These are phyloP conservation scores for Gloeostereum incarnatum DNA, from an alignment of 768 basidiomycete genomes.

Conservation along the genomic window DNA sequence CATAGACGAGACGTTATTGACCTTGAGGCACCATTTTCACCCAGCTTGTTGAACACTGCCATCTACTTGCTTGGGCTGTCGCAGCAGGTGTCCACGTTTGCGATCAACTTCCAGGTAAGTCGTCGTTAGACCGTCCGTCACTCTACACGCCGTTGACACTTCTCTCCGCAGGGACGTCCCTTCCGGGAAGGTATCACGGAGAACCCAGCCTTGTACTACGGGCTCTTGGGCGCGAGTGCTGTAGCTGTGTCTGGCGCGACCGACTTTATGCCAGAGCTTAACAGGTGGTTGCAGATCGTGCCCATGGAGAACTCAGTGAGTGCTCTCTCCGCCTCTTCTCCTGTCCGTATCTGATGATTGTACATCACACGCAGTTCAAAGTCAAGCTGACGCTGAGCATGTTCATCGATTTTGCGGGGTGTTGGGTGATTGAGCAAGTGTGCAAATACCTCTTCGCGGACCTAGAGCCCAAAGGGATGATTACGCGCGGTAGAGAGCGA, in stretches of 20 bases:
- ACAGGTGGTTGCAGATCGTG: slow-evolving; percentile 94
- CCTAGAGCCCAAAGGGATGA: slow-evolving; percentile 75
- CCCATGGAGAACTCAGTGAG: slow-evolving; percentile 75
- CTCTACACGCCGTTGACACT: neutral
- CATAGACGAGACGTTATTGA: slow-evolving; percentile 68
- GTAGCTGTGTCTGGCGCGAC: slow-evolving; percentile 93
- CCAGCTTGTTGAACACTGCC: slow-evolving; percentile 89
- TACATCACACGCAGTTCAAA: slow-evolving; percentile 59
- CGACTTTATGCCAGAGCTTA: slow-evolving; percentile 92
- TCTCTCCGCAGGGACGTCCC: slow-evolving; percentile 63
- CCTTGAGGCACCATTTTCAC: slow-evolving; percentile 94
- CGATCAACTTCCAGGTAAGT: slow-evolving; percentile 89
- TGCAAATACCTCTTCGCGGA: slow-evolving; percentile 88
- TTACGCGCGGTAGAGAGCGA: slow-evolving; percentile 78
- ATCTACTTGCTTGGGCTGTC: slow-evolving; percentile 93
- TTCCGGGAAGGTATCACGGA: slow-evolving; percentile 98
- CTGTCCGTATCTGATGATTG: slow-evolving; percentile 1
- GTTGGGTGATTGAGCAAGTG: slow-evolving; percentile 71
- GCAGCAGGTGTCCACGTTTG: slow-evolving; percentile 97
- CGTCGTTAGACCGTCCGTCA: neutral
- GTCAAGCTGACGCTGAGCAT: slow-evolving; percentile 68
- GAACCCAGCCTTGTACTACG: slow-evolving; percentile 89
- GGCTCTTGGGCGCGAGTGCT: slow-evolving; percentile 77
- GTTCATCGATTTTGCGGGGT: slow-evolving; percentile 83
- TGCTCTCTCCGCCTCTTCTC: slow-evolving; percentile 10